Evolutionary conservation across 768 basidiomycete genomes (phyloP).

Genomic region (Pisolithus orientalis): DNA sequence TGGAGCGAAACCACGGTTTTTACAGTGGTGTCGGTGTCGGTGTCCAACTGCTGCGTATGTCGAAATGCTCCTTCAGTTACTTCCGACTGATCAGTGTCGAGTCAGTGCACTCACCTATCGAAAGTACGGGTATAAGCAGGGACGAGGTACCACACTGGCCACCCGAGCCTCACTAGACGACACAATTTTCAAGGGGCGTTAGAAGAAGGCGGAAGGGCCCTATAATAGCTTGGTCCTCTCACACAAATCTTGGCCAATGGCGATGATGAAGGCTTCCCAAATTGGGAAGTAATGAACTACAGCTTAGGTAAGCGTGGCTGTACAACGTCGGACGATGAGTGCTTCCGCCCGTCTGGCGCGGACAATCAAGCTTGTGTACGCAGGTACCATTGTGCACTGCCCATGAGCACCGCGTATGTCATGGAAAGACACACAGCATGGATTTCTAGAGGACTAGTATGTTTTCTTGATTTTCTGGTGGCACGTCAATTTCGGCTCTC

Average conservation of each 20-base stretch:
- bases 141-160: conserved; percentile 3
- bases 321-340: too few species aligned
- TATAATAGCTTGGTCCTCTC: conserved; percentile 6
- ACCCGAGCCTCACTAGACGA: conserved; percentile 11
- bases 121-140: conserved; percentile 3
- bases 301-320: too few species aligned
- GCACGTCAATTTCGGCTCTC: too few species aligned
- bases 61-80: not conserved
- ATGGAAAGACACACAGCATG: too few species aligned
- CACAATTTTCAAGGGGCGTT: not conserved
- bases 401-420: too few species aligned
- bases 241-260: not conserved
- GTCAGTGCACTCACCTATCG: not conserved
- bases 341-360: too few species aligned
- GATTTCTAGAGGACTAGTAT: too few species aligned
- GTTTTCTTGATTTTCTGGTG: too few species aligned
- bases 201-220: conserved; percentile 13
- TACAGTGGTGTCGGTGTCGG: not conserved
- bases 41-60: not conserved
- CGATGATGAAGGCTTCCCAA: not conserved
- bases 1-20: not conserved
- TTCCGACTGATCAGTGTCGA: not conserved
- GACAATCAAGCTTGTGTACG: too few species aligned
- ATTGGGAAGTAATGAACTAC: too few species aligned
- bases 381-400: too few species aligned